A percentile compares a stretch with the other conserved stretches of the same genome.
Conservation (phyloP, 1,284 basidiomycete genomes). For the Chalciporus sp. region DNA sequence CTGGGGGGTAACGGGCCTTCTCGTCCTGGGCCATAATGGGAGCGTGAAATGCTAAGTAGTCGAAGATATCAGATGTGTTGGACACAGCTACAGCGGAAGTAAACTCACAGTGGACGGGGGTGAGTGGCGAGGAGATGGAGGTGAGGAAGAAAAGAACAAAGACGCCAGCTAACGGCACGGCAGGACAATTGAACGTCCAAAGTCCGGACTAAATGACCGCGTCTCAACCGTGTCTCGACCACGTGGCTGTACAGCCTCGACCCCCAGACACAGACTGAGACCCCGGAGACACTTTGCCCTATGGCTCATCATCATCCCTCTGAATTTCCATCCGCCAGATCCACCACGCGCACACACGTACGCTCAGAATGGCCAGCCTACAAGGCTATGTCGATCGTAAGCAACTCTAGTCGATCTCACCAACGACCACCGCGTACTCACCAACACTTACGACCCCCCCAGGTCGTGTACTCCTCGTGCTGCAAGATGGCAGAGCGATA, state of each 20-base stretch:
- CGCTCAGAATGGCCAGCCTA: constrained; percentile 69
- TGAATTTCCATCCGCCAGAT: neutral
- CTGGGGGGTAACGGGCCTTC: constrained; percentile 15
- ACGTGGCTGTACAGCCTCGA: too few species aligned
- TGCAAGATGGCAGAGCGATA: constrained; percentile 90
- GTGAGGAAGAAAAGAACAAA: neutral
- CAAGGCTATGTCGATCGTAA: constrained; percentile 84
- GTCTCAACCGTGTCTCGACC: too few species aligned
- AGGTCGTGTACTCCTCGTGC: constrained; percentile 80
- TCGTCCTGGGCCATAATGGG: constrained; percentile 25
- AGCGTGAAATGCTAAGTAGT: constrained; percentile 2
- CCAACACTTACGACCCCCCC: neutral
- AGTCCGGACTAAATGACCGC: too few species aligned
- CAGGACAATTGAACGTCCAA: neutral
- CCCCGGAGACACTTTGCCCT: neutral
- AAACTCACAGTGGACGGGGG: constrained; percentile 13
- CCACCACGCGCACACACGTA: constrained; percentile 20
- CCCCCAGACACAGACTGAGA: neutral
- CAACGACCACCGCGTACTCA: constrained; percentile 9
- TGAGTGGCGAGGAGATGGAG: neutral
- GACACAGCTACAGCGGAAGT: neutral
- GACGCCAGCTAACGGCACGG: neutral
- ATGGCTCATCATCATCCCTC: neutral
- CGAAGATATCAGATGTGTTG: neutral
- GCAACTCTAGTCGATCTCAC: constrained; percentile 28